Evolutionary conservation across 164 flowering plant genomes (phyloP).

Genomic region (Protea cynaroides): DNA sequence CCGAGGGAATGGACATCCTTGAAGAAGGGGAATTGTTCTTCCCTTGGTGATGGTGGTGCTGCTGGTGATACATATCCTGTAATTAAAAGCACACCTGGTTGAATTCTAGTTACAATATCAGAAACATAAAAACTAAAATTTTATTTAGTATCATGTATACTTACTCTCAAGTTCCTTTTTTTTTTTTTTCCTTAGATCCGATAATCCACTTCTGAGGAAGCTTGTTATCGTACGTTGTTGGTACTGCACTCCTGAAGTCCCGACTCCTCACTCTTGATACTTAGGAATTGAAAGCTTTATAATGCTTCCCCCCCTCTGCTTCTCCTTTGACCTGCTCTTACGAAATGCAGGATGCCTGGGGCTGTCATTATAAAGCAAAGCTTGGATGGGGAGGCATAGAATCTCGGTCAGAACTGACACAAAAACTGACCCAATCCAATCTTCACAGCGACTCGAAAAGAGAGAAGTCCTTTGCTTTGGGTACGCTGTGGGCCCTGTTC

Average conservation of each 20-base stretch:
- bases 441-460: conserved; percentile 57
- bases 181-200: conserved; percentile 3
- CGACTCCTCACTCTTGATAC: background rate
- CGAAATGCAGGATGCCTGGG: conserved; percentile 15
- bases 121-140: conserved; percentile 8
- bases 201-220: conserved; percentile 9
- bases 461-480: conserved; percentile 48
- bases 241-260: background rate
- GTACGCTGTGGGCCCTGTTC: conserved; percentile 28
- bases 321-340: conserved; percentile 24
- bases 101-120: background rate
- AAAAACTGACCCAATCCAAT: conserved; percentile 47
- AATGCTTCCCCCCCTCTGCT: conserved; percentile 7
- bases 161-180: conserved; percentile 16
- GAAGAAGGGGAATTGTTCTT: conserved; percentile 50
- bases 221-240: conserved; percentile 1
- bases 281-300: conserved; percentile 1
- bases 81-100: conserved; percentile 2
- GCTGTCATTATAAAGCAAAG: conserved; percentile 41
- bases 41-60: conserved; percentile 44
- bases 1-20: conserved; percentile 49
- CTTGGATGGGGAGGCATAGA: conserved; percentile 33
- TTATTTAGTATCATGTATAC: background rate
- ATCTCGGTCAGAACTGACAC: conserved; percentile 39
- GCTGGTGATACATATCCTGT: conserved; percentile 65